Conservation (phyloP, 371 early-diverging fungal species). For the Rhizopus sp. region DNA sequence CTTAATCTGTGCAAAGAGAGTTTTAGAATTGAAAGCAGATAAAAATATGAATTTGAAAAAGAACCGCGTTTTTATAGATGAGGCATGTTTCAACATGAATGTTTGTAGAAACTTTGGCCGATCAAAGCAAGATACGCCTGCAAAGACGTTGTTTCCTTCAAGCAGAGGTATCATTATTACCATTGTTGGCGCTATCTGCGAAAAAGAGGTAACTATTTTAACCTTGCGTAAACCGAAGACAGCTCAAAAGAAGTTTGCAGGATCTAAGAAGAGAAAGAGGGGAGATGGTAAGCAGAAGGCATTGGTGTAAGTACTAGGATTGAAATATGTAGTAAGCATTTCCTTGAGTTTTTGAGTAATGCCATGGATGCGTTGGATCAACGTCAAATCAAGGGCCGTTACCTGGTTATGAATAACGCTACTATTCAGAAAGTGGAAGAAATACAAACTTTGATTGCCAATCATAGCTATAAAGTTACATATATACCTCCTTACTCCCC, state of each 20-base stretch:
- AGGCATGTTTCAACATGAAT: constrained; percentile 15
- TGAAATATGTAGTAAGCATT: constrained; percentile 19
- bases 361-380: constrained; percentile 21
- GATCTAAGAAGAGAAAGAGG: constrained; percentile 10
- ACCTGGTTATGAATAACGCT: constrained; percentile 21
- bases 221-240: constrained; percentile 14
- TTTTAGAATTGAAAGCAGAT: constrained; percentile 5
- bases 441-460: constrained; percentile 12
- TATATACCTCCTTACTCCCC: constrained; percentile 14
- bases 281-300: constrained; percentile 5
- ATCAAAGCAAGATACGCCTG: constrained; percentile 6
- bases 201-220: constrained; percentile 13
- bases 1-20: constrained; percentile 8
- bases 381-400: constrained; percentile 9
- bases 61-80: constrained; percentile 18
- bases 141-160: constrained; percentile 5
- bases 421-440: constrained; percentile 13
- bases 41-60: background rate
- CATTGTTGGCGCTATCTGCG: constrained; percentile 13
- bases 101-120: constrained; percentile 3
- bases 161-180: constrained; percentile 9
- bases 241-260: constrained; percentile 6
- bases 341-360: constrained; percentile 10
- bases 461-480: constrained; percentile 8
- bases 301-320: constrained; percentile 18